Conservation (phyloP, 2,329 filamentous ascomycete genomes). For the Coniochaeta sp. region DNA sequence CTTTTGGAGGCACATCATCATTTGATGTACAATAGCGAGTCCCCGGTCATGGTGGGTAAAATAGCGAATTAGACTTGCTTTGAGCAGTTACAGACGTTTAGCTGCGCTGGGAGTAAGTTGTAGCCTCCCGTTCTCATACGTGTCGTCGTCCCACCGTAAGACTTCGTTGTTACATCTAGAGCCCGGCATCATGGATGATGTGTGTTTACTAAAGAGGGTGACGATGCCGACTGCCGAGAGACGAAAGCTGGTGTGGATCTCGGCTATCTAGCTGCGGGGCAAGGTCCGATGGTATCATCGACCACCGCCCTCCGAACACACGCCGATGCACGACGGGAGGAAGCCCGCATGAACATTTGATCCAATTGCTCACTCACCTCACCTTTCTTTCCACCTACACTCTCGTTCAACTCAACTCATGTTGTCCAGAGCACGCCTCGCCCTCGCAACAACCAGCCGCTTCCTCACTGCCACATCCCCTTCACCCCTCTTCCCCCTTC, state of each 20-base stretch:
- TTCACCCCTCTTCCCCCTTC: background rate
- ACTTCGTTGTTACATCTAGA: no score
- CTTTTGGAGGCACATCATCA: no score
- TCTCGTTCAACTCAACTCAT: no score
- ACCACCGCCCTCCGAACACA: background rate
- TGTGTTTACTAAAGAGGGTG: background rate
- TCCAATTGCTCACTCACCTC: background rate
- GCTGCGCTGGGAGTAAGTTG: no score
- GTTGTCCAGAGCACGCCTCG: background rate
- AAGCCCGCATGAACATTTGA: background rate
- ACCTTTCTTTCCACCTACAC: background rate
- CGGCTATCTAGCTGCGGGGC: conserved; percentile 2
- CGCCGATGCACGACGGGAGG: background rate
- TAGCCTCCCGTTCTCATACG: no score
- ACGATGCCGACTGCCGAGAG: background rate
- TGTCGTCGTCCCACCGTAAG: no score
- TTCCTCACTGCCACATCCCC: background rate
- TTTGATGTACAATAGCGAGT: no score
- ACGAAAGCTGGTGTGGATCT: background rate
- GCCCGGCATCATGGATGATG: no score
- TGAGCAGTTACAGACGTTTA: no score
- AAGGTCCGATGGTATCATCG: conserved; percentile 1
- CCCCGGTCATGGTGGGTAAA: no score
- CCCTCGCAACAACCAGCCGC: background rate
- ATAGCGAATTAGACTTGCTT: no score